These are phyloP conservation scores for Trametes cinnabarina DNA, from an alignment of 768 basidiomycete genomes.

Conservation along the genomic window DNA sequence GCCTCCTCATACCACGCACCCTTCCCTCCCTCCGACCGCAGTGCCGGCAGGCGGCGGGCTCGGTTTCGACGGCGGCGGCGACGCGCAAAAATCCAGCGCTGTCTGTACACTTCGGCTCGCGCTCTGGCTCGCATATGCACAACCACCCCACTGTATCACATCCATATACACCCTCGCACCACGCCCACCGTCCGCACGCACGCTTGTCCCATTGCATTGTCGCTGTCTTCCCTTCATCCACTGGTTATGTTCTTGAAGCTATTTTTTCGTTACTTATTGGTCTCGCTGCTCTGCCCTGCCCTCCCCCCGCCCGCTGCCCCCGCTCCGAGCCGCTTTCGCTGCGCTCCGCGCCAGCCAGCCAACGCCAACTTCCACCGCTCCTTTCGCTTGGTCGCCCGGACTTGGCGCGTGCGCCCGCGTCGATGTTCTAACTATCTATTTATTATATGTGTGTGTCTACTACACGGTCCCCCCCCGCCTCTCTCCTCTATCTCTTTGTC, in stretches of 20 bases:
- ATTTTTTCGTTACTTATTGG: slow-evolving; percentile 27
- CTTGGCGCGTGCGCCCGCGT: slow-evolving; percentile 7
- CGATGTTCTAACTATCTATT: slow-evolving; percentile 19
- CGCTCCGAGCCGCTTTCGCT: neutral
- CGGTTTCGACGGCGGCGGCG: slow-evolving; percentile 4
- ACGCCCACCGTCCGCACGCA: slow-evolving; percentile 1
- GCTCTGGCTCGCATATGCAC: slow-evolving; percentile 10
- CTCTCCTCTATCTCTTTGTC: neutral
- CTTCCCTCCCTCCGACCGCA: slow-evolving; percentile 4
- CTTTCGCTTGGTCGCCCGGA: slow-evolving; percentile 16
- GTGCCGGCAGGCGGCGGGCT: slow-evolving; percentile 1
- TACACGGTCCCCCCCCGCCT: slow-evolving; percentile 8
- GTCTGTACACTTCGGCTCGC: slow-evolving; percentile 19
- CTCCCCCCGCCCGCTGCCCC: neutral
- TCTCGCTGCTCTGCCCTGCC: too few relatives aligned
- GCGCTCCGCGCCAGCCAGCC: neutral
- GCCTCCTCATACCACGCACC: slow-evolving; percentile 11
- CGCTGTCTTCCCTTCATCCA: slow-evolving; percentile 12
- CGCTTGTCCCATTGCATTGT: slow-evolving; percentile 14
- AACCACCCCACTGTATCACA: neutral
- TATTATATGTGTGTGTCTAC: slow-evolving; percentile 23
- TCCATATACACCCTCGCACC: neutral
- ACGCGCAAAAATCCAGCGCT: slow-evolving; percentile 15
- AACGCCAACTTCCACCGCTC: slow-evolving; percentile 3
- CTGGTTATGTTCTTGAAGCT: slow-evolving; percentile 21